These are phyloP conservation scores for Afroboletus lepidellus DNA, from an alignment of 1,284 basidiomycete genomes.

Conservation along the genomic window DNA sequence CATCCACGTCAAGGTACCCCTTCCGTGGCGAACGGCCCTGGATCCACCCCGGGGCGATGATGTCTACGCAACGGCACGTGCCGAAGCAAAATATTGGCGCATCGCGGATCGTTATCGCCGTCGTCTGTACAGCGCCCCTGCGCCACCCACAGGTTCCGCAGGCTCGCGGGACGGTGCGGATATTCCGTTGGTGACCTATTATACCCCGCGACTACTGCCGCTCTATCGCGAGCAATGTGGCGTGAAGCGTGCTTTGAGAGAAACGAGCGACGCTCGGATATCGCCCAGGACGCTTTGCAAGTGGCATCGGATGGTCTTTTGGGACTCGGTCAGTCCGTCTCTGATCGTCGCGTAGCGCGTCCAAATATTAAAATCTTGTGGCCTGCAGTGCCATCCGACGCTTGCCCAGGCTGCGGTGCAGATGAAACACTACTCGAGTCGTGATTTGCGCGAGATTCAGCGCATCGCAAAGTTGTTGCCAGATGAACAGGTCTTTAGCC, in stretches of 20 bases:
- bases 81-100: slow-evolving; percentile 34
- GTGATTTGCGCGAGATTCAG: slow-evolving; percentile 39
- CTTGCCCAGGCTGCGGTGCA: slow-evolving; percentile 28
- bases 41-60: slow-evolving; percentile 1
- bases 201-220: slow-evolving; percentile 31
- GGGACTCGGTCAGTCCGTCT: slow-evolving; percentile 30
- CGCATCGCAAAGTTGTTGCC: slow-evolving; percentile 36
- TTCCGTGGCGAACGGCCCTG: slow-evolving; percentile 8
- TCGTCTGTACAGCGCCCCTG: slow-evolving; percentile 23
- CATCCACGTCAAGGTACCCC: slow-evolving; percentile 12
- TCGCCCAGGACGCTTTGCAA: slow-evolving; percentile 38
- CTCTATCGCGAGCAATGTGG: slow-evolving; percentile 22
- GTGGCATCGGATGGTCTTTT: slow-evolving; percentile 43
- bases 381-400: slow-evolving; percentile 35
- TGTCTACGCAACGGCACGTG: slow-evolving; percentile 23
- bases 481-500: slow-evolving; percentile 34
- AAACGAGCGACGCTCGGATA: slow-evolving; percentile 16
- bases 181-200: slow-evolving; percentile 28
- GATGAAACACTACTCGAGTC: slow-evolving; percentile 34
- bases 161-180: background rate
- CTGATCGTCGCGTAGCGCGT: background rate
- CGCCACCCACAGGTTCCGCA: background rate
- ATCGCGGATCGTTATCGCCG: slow-evolving; percentile 26
- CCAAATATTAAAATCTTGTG: background rate
- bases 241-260: slow-evolving; percentile 1